Conservation (phyloP, 495 filamentous ascomycete species). For the Lepidopterella palustris region DNA sequence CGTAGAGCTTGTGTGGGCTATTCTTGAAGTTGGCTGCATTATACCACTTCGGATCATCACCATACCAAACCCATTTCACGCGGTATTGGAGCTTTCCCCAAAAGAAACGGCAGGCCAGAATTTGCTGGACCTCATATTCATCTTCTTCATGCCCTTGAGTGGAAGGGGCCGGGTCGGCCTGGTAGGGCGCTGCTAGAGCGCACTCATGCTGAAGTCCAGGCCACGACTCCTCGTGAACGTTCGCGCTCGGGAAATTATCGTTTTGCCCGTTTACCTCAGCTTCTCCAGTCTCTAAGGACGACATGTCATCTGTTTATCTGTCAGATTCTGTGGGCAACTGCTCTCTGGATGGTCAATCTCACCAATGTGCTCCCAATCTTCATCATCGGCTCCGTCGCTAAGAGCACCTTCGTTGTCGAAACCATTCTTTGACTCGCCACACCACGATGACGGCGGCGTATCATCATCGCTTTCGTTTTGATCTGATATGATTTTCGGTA, state of each 20-base stretch:
- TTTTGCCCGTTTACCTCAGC: not conserved
- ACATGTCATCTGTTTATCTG: not conserved
- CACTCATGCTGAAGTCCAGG: not conserved
- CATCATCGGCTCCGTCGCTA: not conserved
- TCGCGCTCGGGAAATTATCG: too few species aligned
- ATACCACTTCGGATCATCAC: not conserved
- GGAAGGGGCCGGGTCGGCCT: not conserved
- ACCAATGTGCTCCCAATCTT: not conserved
- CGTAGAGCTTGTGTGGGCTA: constrained; percentile 8
- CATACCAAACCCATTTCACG: not conserved
- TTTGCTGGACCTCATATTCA: not conserved
- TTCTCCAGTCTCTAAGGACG: not conserved
- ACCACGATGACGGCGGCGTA: not conserved
- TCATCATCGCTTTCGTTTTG: not conserved
- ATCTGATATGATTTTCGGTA: not conserved
- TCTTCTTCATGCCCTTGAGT: not conserved
- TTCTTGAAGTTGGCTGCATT: not conserved
- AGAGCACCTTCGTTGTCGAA: not conserved
- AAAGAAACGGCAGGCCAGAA: not conserved
- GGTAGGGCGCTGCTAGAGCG: not conserved
- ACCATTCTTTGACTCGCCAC: not conserved
- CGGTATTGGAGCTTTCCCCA: not conserved
- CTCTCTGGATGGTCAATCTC: not conserved
- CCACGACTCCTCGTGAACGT: too few species aligned
- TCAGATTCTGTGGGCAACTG: not conserved